These are phyloP conservation scores for Debaryomyces hansenii DNA, from an alignment of 805 yeast species.

Conservation along the genomic window DNA sequence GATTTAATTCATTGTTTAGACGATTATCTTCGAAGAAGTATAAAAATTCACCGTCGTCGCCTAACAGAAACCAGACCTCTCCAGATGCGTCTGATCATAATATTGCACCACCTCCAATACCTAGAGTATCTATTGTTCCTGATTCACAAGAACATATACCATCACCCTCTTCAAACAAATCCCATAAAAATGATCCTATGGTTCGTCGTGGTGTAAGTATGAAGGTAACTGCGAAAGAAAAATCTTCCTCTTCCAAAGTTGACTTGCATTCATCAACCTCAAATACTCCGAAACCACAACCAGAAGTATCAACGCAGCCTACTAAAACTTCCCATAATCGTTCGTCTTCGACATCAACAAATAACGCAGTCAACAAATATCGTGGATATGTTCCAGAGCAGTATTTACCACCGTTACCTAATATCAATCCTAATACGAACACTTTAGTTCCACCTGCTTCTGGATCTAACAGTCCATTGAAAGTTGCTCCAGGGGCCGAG, in stretches of 20 bases:
- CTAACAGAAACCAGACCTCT: constrained; percentile 3
- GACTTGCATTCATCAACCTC: constrained; percentile 10
- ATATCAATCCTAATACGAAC: constrained; percentile 30
- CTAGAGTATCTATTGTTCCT: constrained; percentile 9
- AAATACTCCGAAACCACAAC: constrained; percentile 1
- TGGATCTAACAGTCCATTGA: neutral
- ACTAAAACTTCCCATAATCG: constrained; percentile 20
- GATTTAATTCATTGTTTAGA: constrained; percentile 38
- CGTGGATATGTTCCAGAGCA: constrained; percentile 45
- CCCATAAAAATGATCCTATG: constrained; percentile 34
- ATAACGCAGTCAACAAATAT: constrained; percentile 20
- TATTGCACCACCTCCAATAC: constrained; percentile 10
- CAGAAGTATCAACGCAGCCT: constrained; percentile 18
- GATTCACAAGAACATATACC: constrained; percentile 12
- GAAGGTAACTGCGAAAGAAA: constrained; percentile 60
- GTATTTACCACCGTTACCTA: constrained; percentile 46
- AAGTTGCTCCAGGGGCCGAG: constrained; percentile 8
- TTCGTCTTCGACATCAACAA: constrained; percentile 30
- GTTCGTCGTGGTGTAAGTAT: constrained; percentile 63
- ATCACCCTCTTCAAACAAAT: constrained; percentile 8
- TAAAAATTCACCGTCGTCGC: constrained; percentile 13
- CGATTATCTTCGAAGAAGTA: constrained; percentile 35
- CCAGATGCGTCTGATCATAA: constrained; percentile 7
- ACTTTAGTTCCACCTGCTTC: constrained; percentile 12
- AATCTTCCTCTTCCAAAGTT: constrained; percentile 25